These are phyloP conservation scores for Picea sitchensis DNA, from an alignment of 75 land plant genomes.

Conservation along the genomic window DNA sequence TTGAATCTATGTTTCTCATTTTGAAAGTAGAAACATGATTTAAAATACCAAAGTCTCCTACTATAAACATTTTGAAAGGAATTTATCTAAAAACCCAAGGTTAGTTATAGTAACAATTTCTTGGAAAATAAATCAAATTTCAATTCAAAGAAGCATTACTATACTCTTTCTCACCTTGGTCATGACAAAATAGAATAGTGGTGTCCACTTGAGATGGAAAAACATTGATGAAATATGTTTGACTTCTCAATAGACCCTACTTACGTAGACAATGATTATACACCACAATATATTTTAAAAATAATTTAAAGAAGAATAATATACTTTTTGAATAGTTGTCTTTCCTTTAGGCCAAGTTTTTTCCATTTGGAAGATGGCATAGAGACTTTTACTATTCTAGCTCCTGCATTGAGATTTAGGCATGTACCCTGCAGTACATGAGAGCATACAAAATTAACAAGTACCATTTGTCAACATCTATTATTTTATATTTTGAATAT, in stretches of 20 bases:
- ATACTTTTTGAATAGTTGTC: constrained; percentile 20
- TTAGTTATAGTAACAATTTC: background rate
- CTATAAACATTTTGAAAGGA: too few relatives aligned
- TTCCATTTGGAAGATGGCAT: constrained; percentile 43
- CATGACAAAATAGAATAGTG: background rate
- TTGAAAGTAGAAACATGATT: background rate
- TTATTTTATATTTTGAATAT: background rate
- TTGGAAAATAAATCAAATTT: background rate
- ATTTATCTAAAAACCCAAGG: too few relatives aligned
- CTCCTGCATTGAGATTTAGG: constrained; percentile 45
- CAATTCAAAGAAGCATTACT: background rate
- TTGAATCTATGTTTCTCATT: background rate
- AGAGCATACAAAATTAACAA: background rate
- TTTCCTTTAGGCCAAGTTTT: constrained; percentile 41
- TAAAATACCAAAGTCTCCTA: background rate
- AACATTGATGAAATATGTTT: background rate
- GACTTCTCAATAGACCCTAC: background rate
- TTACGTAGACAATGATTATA: background rate
- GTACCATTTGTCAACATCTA: background rate
- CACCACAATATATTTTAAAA: background rate
- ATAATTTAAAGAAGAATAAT: background rate
- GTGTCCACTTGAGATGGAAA: background rate
- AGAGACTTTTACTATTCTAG: constrained; percentile 39
- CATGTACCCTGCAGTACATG: constrained; percentile 24
- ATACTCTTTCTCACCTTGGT: background rate